Evolutionary conservation across 139 green algal genomes (phyloP), one percentile per base, ranked within the genome.

Genomic region (Chlorella vulgaris): DNA sequence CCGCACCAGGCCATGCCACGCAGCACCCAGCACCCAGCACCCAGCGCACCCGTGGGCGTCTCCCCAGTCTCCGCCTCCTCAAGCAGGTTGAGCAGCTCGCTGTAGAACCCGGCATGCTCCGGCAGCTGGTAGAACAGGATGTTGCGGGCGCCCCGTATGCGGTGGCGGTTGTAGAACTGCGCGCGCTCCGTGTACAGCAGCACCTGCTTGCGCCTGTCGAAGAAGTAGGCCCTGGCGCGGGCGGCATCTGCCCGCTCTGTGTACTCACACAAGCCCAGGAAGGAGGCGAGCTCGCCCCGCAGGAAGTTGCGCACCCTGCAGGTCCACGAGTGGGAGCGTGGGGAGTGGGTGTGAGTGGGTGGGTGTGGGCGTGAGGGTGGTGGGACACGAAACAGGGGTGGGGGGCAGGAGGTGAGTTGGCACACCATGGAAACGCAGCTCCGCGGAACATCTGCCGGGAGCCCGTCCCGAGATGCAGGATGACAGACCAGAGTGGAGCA

Each of bases 131-230:
- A 98, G 84, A 98, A 97, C 7, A 96, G 58, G 29, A 96, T 74
- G 73, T 96, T 91, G 88, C 92, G 88, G 62, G 96, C 86, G n/a
- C 93, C 94, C 0, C 91, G 84, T 33, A 97, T 88, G 43, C 85
- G 80, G 40, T 92, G 87, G 28, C 96, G 85, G 81, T 95, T 80
- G 87, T 98, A 99, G 74, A 99, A 99, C 85, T 99, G 96, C 4
- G 96, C 90, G 2, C 96, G 85, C 88, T 99, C 96, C 3, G 94
- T 98, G 87, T 97, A 97, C 24, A 99, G 81, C 84, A 98, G 70
- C n/a, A 99, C 60, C 15, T 87, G 76, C 40, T 82, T 82, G 61
- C 90, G 81, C 0, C 92, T 87, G 66, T 97, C 86, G 60, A 85
- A 92, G 85, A 99, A 99, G 65, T 86, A 82, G 67, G 90, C 81